Base-by-base conservation (phyloP, 345 rosid species). In the Salix caprea region DNA sequence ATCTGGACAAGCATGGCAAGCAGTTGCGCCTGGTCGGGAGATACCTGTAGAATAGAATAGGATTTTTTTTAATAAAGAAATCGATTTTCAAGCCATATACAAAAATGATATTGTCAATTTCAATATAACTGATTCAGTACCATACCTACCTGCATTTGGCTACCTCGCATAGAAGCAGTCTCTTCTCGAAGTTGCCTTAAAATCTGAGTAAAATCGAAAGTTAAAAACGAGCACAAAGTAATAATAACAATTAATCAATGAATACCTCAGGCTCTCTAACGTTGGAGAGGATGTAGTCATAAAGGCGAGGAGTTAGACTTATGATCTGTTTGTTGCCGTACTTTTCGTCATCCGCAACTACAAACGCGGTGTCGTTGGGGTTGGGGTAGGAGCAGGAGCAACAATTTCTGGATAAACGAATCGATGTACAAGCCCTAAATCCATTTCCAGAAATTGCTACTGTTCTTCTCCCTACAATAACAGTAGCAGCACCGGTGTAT, bases 21-120 rank as follows among this genome's bases (percentile, higher is more conserved):
- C 58, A 95, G 81, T 32, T 95, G 99, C 42, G 96, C 97, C 73
- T 95, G 99, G 83, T 94, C 99, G 34, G 99, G 99, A 26, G 97
- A 92, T 18, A 89, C 98, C 98, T 90, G 65, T 40, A 6, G 36
- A 60, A 74, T 14, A 46, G 16, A 46, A 46, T 46, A 46, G 52
- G 18, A 36, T 36, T 36, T 36, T 36, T 36, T 5, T 36, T 36
- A 5, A 5, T 36, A 36, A 44, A 12, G 14, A 4, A 14, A 46
- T 3, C 52, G 16, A 46, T 46, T 46, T 40, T 14, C 18, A 42
- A 42, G 46, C 46, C 46, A 42, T 42, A 42, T 14, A 12, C 52
- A 46, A 46, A 15, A 46, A 46, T 12, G 52, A 46, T 46, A 46
- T 14, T 46, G 52, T 12, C 52, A 46, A 46, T 13, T 46, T 46